Evolutionary conservation across 73 alveolate genomes (phyloP), one percentile per base, ranked within the genome.

Genomic region (Durusdinium trenchii): DNA sequence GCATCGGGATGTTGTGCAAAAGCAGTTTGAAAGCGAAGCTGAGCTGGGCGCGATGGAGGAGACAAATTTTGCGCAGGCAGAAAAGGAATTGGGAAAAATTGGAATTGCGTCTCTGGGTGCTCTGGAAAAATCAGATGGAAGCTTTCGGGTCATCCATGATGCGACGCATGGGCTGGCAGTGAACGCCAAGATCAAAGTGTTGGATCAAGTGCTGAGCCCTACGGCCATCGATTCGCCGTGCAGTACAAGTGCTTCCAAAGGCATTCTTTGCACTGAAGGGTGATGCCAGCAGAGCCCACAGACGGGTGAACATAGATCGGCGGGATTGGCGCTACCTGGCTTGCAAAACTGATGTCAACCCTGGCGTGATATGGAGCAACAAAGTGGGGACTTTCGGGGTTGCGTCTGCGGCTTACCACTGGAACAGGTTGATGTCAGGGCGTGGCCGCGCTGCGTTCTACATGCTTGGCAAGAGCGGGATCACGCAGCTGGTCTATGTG

Each of bases 371-470:
- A 16, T 86, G 95, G 95, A 46, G 54, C 35, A 54, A 86, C 61
- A 30, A 48, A 43, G 95, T 60, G 32, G 95, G 84, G 35, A 86
- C 95, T n/a, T 86, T 86, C 50, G 95, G 95, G 3, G 46, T 86
- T 10, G 43, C 95, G 1, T 86, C 95, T 0, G 95, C 95, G 0
- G 79, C 95, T n/a, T 86, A 57, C n/a, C 82, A 43, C 62, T 86
- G 84, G 95, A 45, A 45, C 47, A 36, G 92, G 16, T n/a, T 57
- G n/a, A 40, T 61, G 60, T 38, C 83, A 3, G 95, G 83, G 14
- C 42, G 54, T 20, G 82, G 82, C 46, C 52, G 95, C 3, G 46
- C 62, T 23, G 81, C 62, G 23, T 57, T 10, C 47, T 61, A 54
- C 82, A 3, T 86, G 57, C 43, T 16, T n/a, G 95, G 83, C 26